Evolutionary conservation across 192 early-diverging fungal genomes (phyloP).

Genomic region (Entomortierella parvispora): DNA sequence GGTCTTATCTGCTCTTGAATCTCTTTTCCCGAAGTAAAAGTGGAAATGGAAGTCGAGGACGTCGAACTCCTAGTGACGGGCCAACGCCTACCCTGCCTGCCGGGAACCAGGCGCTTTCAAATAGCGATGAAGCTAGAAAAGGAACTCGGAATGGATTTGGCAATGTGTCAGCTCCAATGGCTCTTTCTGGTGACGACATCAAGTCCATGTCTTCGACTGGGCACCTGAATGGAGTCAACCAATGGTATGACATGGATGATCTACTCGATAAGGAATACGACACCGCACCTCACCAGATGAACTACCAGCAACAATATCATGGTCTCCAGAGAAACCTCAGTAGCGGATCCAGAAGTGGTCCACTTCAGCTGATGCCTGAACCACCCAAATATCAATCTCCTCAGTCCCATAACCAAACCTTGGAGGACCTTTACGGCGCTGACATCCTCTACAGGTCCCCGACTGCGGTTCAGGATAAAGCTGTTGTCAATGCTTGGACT

Average conservation of each 20-base stretch:
- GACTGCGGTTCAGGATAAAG: slow-evolving; percentile 2
- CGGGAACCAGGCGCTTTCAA: neutral
- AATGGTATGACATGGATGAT: slow-evolving; percentile 44
- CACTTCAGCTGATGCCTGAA: neutral
- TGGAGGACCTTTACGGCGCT: slow-evolving; percentile 14
- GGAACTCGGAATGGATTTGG: slow-evolving; percentile 21
- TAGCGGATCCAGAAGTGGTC: neutral
- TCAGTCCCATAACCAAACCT: slow-evolving; percentile 2
- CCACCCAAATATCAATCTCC: slow-evolving; percentile 4
- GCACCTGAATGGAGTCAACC: neutral
- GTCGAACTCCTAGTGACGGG: neutral
- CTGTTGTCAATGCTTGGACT: slow-evolving; percentile 1
- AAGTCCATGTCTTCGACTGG: neutral
- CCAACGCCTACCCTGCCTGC: neutral
- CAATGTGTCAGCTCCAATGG: slow-evolving; percentile 2
- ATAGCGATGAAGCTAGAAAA: slow-evolving; percentile 3
- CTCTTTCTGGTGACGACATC: neutral
- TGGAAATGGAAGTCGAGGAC: slow-evolving; percentile 4
- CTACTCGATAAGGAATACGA: slow-evolving; percentile 43
- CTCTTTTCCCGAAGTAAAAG: slow-evolving; percentile 18
- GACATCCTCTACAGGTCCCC: slow-evolving; percentile 40
- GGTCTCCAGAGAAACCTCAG: slow-evolving; percentile 8
- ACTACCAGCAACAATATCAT: neutral
- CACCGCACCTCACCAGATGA: neutral
- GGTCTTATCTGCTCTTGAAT: slow-evolving; percentile 13